Evolutionary conservation across 1,139 yeast genomes (phyloP), one percentile per base, ranked within the genome.

Genomic region (Torulaspora pretoriensis): DNA sequence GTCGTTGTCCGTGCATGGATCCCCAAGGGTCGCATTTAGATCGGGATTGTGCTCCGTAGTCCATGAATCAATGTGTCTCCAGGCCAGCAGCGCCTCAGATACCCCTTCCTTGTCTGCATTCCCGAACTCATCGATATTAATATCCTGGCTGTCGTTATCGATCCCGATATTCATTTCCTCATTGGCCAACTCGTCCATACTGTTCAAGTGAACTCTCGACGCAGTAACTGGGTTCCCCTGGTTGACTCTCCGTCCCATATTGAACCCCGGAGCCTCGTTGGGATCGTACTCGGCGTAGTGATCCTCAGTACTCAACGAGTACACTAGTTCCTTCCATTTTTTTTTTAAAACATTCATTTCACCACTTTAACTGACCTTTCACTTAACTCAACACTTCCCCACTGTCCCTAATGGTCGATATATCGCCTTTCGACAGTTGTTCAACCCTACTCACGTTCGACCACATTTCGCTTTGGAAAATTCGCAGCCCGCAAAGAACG

Each of bases 51-150:
- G 66, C 49, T 72, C 75, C 16, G 67, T 60, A 5, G 81, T 65
- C 86, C 87, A 81, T 29, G 73, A 69, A 51, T 79, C 80, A 41
- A 82, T 79, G 54, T 80, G 84, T 55, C 83, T 72, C 89, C 89
- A 82, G 0, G 87, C 86, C 33, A 80, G 68, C 30, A 77, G 68
- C 1, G 75, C 74, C 55, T 81, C 87, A 51, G 81, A 79, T 8
- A 80, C 80, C 7, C 88, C 88, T 35, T 74, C 79, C 8, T 68
- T 68, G 50, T 64, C 52, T 19, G 48, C 34, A 19, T 40, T 39
- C 8, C 43, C 48, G 14, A 48, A 42, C 38, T 50, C 54, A 32
- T 52, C 55, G 36, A 49, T 50, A 35, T 46, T 50, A 26, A 49
- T 50, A 33, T 44, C 47, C 30, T 52, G 48, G 34, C 48, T 48